Percentiles rank a stretch among this genome's conserved stretches.
Conservation (phyloP, 1,284 basidiomycete species). For the Ceratobasidium sp. region DNA sequence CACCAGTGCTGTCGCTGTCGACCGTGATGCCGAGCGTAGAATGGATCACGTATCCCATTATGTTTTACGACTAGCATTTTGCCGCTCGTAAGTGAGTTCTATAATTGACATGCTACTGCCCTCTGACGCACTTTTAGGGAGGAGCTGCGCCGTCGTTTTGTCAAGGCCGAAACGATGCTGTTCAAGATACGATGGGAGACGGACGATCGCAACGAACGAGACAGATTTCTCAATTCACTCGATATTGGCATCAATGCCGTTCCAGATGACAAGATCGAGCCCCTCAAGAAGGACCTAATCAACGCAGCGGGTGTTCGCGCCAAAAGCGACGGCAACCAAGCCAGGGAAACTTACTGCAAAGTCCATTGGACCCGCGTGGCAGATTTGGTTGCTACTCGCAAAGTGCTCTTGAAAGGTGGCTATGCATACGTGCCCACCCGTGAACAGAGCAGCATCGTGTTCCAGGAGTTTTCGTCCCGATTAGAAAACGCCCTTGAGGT, state of each 20-base stretch:
- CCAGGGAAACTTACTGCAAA: slow-evolving; percentile 55
- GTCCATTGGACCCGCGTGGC: slow-evolving; percentile 91
- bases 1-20: slow-evolving; percentile 63
- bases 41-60: slow-evolving; percentile 95
- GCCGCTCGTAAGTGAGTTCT: slow-evolving; percentile 80
- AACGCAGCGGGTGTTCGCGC: slow-evolving; percentile 55
- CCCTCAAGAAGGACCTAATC: slow-evolving; percentile 65
- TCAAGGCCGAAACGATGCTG: slow-evolving; percentile 87
- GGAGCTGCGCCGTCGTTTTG: slow-evolving; percentile 88
- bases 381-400: slow-evolving; percentile 88
- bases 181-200: slow-evolving; percentile 87
- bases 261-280: slow-evolving; percentile 66
- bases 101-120: slow-evolving; percentile 1
- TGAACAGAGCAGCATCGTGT: slow-evolving; percentile 88
- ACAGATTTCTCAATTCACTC: slow-evolving; percentile 78
- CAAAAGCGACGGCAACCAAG: slow-evolving; percentile 53
- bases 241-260: slow-evolving; percentile 87
- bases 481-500: slow-evolving; percentile 87
- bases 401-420: slow-evolving; percentile 82
- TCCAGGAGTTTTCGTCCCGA: slow-evolving; percentile 84
- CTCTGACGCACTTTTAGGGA: slow-evolving; percentile 66
- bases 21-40: slow-evolving; percentile 74
- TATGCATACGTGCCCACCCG: slow-evolving; percentile 89
- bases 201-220: slow-evolving; percentile 71
- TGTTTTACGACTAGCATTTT: slow-evolving; percentile 94